Percentiles rank a stretch among this genome's conserved stretches.
These are phyloP conservation scores for Erigeron canadensis DNA, from an alignment of 129 eudicot species.

Conservation along the genomic window DNA sequence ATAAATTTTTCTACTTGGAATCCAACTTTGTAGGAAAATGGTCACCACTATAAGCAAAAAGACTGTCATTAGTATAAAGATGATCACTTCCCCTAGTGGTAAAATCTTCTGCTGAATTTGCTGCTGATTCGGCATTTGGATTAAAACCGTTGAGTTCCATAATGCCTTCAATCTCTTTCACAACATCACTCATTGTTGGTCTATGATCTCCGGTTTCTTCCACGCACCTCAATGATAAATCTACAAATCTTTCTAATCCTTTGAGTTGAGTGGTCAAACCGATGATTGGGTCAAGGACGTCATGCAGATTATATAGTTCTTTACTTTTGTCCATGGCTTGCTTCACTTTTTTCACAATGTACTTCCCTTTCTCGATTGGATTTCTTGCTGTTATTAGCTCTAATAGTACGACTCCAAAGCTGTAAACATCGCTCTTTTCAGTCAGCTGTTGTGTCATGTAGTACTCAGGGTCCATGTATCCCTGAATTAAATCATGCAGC, in stretches of 20 bases:
- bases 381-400: conserved; percentile 67
- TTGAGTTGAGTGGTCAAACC: conserved; percentile 33
- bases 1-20: conserved; percentile 26
- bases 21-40: conserved; percentile 32
- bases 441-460: conserved; percentile 58
- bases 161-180: conserved; percentile 64
- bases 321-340: conserved; percentile 55
- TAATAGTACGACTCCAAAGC: conserved; percentile 67
- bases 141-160: conserved; percentile 54
- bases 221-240: conserved; percentile 68
- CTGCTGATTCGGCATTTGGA: conserved; percentile 53
- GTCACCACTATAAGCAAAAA: conserved; percentile 48
- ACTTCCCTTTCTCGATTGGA: conserved; percentile 70
- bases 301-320: conserved; percentile 50
- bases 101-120: conserved; percentile 39
- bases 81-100: conserved; percentile 35
- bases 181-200: conserved; percentile 80
- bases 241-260: conserved; percentile 62
- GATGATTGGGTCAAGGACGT: conserved; percentile 60
- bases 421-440: conserved; percentile 71
- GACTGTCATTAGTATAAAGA: conserved; percentile 50
- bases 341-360: conserved; percentile 74
- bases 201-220: conserved; percentile 54
- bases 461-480: conserved; percentile 71
- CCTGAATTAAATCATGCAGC: conserved; percentile 30